These are phyloP conservation scores for Eimeria sp. DNA, from an alignment of 169 alveolate species.

Conservation along the genomic window DNA sequence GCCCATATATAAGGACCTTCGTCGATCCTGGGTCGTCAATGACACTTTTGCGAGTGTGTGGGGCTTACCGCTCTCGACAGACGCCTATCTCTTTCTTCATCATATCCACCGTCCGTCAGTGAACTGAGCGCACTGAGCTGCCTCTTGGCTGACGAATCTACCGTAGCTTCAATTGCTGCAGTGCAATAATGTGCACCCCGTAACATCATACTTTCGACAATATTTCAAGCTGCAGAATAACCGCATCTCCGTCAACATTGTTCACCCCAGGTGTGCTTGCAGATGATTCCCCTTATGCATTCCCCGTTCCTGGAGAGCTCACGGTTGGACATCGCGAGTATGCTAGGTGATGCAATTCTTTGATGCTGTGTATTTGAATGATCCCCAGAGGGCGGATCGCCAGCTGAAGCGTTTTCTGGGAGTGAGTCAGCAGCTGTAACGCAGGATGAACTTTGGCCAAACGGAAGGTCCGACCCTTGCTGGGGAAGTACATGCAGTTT, in stretches of 20 bases:
- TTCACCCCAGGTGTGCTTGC: not conserved
- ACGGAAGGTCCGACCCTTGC: not conserved
- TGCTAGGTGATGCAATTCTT: not conserved
- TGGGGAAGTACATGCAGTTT: not conserved
- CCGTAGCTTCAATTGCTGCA: not conserved
- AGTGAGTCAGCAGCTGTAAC: not conserved
- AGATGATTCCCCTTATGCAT: not conserved
- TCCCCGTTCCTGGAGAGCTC: not conserved
- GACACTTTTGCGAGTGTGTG: not conserved
- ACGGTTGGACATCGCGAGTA: slow-evolving; percentile 10
- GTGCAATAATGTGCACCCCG: not conserved
- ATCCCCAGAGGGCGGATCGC: not conserved
- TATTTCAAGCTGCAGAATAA: not conserved
- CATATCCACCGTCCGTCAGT: slow-evolving; percentile 56
- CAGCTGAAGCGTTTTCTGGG: not conserved
- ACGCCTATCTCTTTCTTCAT: slow-evolving; percentile 77
- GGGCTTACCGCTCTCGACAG: slow-evolving; percentile 78
- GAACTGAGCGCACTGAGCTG: not conserved
- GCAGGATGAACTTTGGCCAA: not conserved
- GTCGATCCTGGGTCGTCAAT: not conserved
- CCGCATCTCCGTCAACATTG: not conserved
- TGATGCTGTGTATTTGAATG: not conserved
- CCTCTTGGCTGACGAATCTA: not conserved
- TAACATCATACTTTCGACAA: not conserved
- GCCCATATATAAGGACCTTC: not conserved